phyloP scores from a whole-genome alignment of 257 asterid species.

The Cinchona pubescens region DNA sequence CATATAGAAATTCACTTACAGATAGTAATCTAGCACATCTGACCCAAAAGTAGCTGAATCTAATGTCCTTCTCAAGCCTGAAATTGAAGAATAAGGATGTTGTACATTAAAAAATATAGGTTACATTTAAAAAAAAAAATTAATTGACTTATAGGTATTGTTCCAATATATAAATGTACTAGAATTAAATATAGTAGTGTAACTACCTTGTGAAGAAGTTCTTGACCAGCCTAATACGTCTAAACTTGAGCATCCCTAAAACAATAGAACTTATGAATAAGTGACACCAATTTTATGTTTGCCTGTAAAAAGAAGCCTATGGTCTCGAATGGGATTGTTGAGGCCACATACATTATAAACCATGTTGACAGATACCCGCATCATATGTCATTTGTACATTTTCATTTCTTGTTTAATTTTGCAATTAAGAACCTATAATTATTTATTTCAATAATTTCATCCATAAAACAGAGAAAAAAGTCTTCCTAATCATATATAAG shows the following conservation, averaged over 20 bases:
- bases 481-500: too few relatives aligned
- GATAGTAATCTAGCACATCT: slow-evolving; percentile 84
- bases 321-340: slow-evolving; percentile 80
- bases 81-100: neutral
- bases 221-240: slow-evolving; percentile 93
- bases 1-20: slow-evolving; percentile 44
- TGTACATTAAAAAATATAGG: neutral
- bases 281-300: slow-evolving; percentile 56
- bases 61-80: slow-evolving; percentile 82
- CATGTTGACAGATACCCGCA: slow-evolving; percentile 83
- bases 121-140: neutral
- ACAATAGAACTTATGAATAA: too few relatives aligned
- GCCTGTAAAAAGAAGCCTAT: slow-evolving; percentile 57
- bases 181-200: neutral
- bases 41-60: slow-evolving; percentile 91
- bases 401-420: neutral
- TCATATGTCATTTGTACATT: neutral
- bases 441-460: too few relatives aligned
- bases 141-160: neutral
- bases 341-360: slow-evolving; percentile 90
- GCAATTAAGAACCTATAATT: neutral
- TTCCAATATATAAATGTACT: neutral
- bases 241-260: slow-evolving; percentile 76
- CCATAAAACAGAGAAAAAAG: neutral
- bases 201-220: slow-evolving; percentile 79